Conservation (phyloP, 352 stramenopile genomes). For the Blastocystis sp. region DNA sequence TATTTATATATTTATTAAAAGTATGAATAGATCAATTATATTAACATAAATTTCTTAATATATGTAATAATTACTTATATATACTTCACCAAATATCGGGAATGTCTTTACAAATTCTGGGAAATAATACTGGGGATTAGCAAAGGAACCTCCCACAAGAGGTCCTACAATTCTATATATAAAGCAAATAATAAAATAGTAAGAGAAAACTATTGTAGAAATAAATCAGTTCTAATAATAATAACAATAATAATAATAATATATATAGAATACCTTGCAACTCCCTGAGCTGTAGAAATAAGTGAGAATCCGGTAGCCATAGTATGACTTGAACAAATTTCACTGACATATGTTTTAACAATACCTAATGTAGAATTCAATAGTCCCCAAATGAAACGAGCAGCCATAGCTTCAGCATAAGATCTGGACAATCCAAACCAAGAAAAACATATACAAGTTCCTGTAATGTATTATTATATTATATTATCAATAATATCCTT, state of each 20-base stretch:
- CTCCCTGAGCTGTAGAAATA: conserved; percentile 9
- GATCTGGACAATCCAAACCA: conserved; percentile 16
- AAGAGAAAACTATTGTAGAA: too few species aligned
- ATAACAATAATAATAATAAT: too few species aligned
- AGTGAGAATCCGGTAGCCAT: conserved; percentile 9
- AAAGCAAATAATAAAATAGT: not conserved
- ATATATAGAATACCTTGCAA: conserved; percentile 10
- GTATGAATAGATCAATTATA: too few species aligned
- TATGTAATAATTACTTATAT: too few species aligned
- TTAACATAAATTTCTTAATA: too few species aligned
- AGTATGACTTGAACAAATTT: conserved; percentile 18
- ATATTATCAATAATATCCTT: too few species aligned
- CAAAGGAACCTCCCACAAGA: conserved; percentile 17
- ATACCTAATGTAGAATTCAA: conserved; percentile 28
- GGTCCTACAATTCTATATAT: conserved; percentile 24
- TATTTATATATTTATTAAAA: too few species aligned
- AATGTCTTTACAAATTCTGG: conserved; percentile 9
- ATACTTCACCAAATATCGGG: too few species aligned
- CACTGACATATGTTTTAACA: conserved; percentile 29
- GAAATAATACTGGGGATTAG: conserved; percentile 28
- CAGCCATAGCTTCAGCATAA: conserved; percentile 2
- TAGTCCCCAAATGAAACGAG: conserved; percentile 19
- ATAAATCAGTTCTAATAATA: too few species aligned
- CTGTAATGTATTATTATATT: not conserved
- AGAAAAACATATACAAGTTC: not conserved